Conservation (phyloP, 768 basidiomycete genomes). For the Phlegmacium glaucopus region DNA sequence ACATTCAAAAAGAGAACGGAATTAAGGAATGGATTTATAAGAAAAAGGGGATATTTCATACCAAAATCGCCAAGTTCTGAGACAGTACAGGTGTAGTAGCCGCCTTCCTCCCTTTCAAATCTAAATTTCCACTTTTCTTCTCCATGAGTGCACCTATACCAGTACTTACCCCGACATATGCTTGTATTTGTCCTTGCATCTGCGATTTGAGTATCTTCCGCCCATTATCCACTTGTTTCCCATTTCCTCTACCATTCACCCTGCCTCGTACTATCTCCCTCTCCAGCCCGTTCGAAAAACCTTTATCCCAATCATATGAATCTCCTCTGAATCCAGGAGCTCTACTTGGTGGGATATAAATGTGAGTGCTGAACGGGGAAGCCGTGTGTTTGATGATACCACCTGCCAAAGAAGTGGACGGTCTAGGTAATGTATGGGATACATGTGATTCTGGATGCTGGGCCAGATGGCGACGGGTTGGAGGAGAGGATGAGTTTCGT, state of each 20-base stretch:
- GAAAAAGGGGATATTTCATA: conserved; percentile 31
- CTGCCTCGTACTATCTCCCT: conserved; percentile 37
- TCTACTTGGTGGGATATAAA: conserved; percentile 46
- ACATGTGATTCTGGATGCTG: not conserved
- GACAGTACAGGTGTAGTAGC: conserved; percentile 52
- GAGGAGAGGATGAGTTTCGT: not conserved
- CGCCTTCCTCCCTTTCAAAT: conserved; percentile 53
- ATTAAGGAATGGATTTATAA: not conserved
- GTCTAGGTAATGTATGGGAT: conserved; percentile 11
- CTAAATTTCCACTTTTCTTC: conserved; percentile 46
- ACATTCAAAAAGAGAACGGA: not conserved
- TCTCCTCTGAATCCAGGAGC: conserved; percentile 80
- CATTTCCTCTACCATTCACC: not conserved
- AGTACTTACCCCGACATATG: not conserved
- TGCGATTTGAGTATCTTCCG: not conserved
- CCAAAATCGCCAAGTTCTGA: conserved; percentile 54
- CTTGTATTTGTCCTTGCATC: not conserved
- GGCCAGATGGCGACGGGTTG: not conserved
- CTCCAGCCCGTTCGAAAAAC: conserved; percentile 48
- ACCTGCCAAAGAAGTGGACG: conserved; percentile 35
- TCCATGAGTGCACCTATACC: conserved; percentile 44
- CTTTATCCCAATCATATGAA: conserved; percentile 63
- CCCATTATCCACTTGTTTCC: not conserved
- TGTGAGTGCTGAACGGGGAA: conserved; percentile 42
- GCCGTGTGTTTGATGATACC: conserved; percentile 12